Base-by-base conservation (phyloP, 139 green algal species). In the Chlamydomonas sphaeroides region DNA sequence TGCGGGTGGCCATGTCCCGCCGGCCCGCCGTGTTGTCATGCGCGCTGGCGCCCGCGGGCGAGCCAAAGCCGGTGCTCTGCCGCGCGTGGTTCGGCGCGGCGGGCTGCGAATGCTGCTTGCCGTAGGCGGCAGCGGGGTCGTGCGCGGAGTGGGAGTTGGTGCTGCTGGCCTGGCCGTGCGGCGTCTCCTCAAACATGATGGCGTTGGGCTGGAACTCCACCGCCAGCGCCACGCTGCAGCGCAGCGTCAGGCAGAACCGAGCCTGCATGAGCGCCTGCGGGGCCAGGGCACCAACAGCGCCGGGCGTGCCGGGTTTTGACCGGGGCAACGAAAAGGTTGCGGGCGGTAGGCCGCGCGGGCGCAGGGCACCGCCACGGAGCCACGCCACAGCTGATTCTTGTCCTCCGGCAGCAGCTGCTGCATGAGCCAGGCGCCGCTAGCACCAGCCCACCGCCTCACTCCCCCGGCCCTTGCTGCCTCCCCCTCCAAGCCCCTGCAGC, bases 161-260 rank as follows among this genome's bases (percentile, higher is more conserved):
- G n/a, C n/a, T n/a, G n/a, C n/a, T n/a, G 61, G 28, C 17, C 61
- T 67, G n/a, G 28, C 49, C n/a, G 15, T 21, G 17, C 36, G 33
- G 26, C 72, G 23, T 45, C 74, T 80, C 74, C 74, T 80, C 74
- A 42, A 80, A 80, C 74, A 80, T 80, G 39, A 80, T 80, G 35
- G 74, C 74, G n/a, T 80, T 80, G 74, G 74, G 74, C 74, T 71
- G 59, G 39, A 80, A 80, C 74, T 80, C 74, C 39, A 80, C 74
- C 39, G 74, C 74, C 18, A 80, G 59, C 21, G 74, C 74, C 74
- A 80, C 59, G n/a, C 48, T 71, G 57, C 74, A 80, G 74, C 74
- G 74, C 59, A 80, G 74, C 39, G 74, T 80, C 17, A 80, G 59
- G 32, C 74, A 80, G 74, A 80, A 80, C 30, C 74, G 74, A 18